These are phyloP conservation scores for Protomyces pachydermus DNA, from an alignment of 1,139 yeast species.

Conservation along the genomic window DNA sequence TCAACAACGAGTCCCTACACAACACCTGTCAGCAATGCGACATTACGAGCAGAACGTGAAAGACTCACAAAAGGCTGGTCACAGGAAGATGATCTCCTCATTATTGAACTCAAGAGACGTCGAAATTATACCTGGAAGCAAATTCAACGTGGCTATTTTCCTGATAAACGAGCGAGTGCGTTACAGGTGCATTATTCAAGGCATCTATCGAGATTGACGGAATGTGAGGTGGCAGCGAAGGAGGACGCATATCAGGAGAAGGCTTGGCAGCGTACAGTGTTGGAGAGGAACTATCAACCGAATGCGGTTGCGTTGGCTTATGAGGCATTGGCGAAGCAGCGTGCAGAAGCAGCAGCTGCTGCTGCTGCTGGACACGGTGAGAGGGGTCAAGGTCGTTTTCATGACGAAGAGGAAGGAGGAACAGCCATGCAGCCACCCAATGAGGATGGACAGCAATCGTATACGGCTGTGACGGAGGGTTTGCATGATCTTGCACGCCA, in stretches of 20 bases:
- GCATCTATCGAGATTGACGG: neutral
- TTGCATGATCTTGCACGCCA: too few species aligned
- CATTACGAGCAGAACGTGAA: neutral
- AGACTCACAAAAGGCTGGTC: neutral
- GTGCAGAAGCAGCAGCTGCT: too few species aligned
- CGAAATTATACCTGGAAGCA: neutral
- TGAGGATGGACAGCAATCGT: neutral
- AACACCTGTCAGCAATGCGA: neutral
- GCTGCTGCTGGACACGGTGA: too few species aligned
- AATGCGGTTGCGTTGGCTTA: too few species aligned
- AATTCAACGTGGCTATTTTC: neutral
- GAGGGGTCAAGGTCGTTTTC: too few species aligned
- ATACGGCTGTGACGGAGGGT: too few species aligned
- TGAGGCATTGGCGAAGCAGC: too few species aligned
- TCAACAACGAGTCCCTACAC: neutral
- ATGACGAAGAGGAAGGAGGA: too few species aligned
- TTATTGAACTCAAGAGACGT: neutral
- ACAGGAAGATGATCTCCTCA: neutral
- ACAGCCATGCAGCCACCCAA: neutral
- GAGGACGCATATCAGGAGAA: neutral
- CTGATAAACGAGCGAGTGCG: neutral
- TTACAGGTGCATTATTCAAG: neutral
- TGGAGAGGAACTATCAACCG: neutral
- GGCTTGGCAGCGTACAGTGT: neutral
- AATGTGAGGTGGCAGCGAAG: neutral